Conservation (phyloP, 2,329 filamentous ascomycete genomes). For the Sarocladium strictum region DNA sequence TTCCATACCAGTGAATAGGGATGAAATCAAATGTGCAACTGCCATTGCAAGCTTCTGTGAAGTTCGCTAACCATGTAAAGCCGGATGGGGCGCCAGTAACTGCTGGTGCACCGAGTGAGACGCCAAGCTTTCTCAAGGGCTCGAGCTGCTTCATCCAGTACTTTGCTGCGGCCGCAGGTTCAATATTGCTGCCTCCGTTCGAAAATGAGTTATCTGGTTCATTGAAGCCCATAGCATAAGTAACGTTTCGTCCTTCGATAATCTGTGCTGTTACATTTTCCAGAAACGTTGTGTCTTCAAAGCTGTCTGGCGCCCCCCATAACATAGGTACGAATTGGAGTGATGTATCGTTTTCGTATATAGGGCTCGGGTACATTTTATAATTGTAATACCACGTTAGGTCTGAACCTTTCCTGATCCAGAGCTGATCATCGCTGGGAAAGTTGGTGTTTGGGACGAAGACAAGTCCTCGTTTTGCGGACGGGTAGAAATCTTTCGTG, state of each 20-base stretch:
- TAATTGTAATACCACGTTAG: slow-evolving; percentile 89
- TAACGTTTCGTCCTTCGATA: slow-evolving; percentile 42
- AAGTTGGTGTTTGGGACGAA: slow-evolving; percentile 53
- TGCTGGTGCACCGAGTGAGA: slow-evolving; percentile 59
- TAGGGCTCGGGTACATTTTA: slow-evolving; percentile 41
- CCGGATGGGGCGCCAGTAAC: slow-evolving; percentile 54
- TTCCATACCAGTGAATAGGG: slow-evolving; percentile 54
- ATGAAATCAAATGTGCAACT: slow-evolving; percentile 49
- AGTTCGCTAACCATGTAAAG: slow-evolving; percentile 56
- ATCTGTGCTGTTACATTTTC: slow-evolving; percentile 46
- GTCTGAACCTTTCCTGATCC: slow-evolving; percentile 49
- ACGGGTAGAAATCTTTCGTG: slow-evolving; percentile 42
- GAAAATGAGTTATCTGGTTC: slow-evolving; percentile 55
- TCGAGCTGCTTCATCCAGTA: slow-evolving; percentile 61
- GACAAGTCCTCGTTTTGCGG: slow-evolving; percentile 55
- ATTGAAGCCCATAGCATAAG: slow-evolving; percentile 63
- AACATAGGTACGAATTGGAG: slow-evolving; percentile 61
- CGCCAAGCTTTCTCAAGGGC: slow-evolving; percentile 51
- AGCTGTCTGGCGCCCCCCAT: slow-evolving; percentile 47
- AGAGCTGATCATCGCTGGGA: slow-evolving; percentile 60
- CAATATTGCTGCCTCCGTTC: slow-evolving; percentile 53
- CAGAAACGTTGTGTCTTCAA: slow-evolving; percentile 49
- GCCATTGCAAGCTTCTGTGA: slow-evolving; percentile 44
- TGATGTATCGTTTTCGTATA: slow-evolving; percentile 37
- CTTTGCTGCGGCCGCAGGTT: slow-evolving; percentile 49